Evolutionary conservation across 1,284 basidiomycete species (phyloP).

Genomic region (Boletus austroedulis): DNA sequence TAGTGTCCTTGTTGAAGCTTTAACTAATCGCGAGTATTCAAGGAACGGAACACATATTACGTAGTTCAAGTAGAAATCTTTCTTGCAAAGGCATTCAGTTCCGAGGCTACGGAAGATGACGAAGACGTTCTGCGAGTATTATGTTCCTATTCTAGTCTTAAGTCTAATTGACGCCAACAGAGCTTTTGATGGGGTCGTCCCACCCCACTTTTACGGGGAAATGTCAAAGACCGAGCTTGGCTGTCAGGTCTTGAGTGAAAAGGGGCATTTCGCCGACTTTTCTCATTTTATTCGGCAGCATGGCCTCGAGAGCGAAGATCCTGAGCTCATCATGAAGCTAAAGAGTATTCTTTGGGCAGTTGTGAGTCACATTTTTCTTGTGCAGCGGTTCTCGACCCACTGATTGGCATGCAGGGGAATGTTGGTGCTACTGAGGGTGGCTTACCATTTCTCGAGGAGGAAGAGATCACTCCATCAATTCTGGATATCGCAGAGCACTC

Average conservation of each 20-base stretch:
- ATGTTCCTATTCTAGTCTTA: not conserved
- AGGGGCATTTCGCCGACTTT: slow-evolving; percentile 90
- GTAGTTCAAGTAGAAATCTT: slow-evolving; percentile 87
- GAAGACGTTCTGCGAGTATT: slow-evolving; percentile 58
- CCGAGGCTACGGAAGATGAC: slow-evolving; percentile 57
- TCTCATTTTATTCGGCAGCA: slow-evolving; percentile 88
- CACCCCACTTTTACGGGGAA: slow-evolving; percentile 96
- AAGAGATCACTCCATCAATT: slow-evolving; percentile 87
- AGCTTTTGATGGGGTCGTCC: slow-evolving; percentile 84
- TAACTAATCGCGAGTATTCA: slow-evolving; percentile 10
- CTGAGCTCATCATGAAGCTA: slow-evolving; percentile 80
- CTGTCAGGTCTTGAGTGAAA: slow-evolving; percentile 84
- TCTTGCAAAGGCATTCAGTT: slow-evolving; percentile 72
- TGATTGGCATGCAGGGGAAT: slow-evolving; percentile 69
- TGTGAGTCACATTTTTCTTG: slow-evolving; percentile 48
- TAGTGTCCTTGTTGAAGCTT: not conserved
- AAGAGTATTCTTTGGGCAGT: slow-evolving; percentile 98
- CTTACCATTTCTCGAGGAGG: slow-evolving; percentile 91
- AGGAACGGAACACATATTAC: slow-evolving; percentile 87
- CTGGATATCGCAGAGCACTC: slow-evolving; percentile 91
- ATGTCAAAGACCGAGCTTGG: slow-evolving; percentile 95
- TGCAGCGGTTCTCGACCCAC: not conserved
- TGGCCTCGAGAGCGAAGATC: slow-evolving; percentile 80
- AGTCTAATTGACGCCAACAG: slow-evolving; percentile 36
- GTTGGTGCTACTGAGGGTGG: slow-evolving; percentile 90